Conservation (phyloP, 2,329 filamentous ascomycete genomes). For the Parasarocladium wereldwijsianum region DNA sequence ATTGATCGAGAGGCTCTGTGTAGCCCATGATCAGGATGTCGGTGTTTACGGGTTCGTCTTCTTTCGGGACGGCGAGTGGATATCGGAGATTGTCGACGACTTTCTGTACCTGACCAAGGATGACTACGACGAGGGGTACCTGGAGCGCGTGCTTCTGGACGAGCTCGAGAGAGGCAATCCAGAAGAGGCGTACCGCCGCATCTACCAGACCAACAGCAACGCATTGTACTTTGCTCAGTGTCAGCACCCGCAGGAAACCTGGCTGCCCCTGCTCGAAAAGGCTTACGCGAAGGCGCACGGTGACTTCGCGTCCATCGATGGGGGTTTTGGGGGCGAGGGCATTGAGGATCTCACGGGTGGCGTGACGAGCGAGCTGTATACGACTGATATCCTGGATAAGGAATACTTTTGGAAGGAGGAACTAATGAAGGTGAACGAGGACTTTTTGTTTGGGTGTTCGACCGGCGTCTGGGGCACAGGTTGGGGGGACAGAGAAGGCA, state of each 20-base stretch:
- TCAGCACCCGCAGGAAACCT: slow-evolving; percentile 61
- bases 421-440: slow-evolving; percentile 61
- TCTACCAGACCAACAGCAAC: slow-evolving; percentile 59
- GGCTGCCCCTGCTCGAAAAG: slow-evolving; percentile 67
- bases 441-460: slow-evolving; percentile 55
- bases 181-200: slow-evolving; percentile 48
- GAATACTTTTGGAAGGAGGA: slow-evolving; percentile 61
- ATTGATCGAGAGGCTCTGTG: slow-evolving; percentile 59
- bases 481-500: slow-evolving; percentile 34
- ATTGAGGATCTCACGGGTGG: slow-evolving; percentile 49
- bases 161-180: slow-evolving; percentile 32
- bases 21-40: slow-evolving; percentile 55
- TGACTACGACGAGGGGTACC: slow-evolving; percentile 44
- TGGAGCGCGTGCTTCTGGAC: slow-evolving; percentile 28
- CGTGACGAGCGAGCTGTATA: slow-evolving; percentile 50
- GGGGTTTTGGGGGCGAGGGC: slow-evolving; percentile 49
- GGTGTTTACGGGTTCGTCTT: slow-evolving; percentile 83
- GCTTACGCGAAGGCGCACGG: slow-evolving; percentile 71
- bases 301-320: slow-evolving; percentile 61
- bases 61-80: slow-evolving; percentile 64
- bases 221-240: slow-evolving; percentile 68
- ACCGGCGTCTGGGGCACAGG: slow-evolving; percentile 24
- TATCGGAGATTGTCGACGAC: slow-evolving; percentile 42
- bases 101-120: slow-evolving; percentile 40
- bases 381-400: slow-evolving; percentile 57